Evolutionary conservation across 139 green algal species (phyloP), one percentile per base, ranked within the genome.

Genomic region (Spirogloea muscicola): DNA sequence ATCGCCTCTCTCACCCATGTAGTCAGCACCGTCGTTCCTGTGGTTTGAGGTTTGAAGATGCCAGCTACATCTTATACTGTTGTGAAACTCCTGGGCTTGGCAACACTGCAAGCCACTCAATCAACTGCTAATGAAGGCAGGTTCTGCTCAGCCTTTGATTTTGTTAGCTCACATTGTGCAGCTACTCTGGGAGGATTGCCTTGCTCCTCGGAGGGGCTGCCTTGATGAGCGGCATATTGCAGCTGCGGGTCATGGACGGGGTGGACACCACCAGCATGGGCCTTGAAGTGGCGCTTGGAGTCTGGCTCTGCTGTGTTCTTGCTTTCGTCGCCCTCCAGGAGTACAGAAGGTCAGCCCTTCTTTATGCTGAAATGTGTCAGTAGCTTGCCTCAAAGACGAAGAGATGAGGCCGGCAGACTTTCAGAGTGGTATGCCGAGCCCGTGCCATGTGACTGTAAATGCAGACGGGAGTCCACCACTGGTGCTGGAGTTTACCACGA

Each of bases 181-280:
- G 67, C 1, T 3, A 68, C 0, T 67, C 58, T 1, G 67, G 67
- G 0, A 31, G 67, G 13, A 16, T 29, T 1, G 49, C 51, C 1
- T 3, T 76, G 29, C 1, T 36, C 9, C 49, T 76, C 2, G 67
- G 51, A 0, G 49, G 3, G 3, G 55, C 31, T 10, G 67, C 67
- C 27, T 49, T 76, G 38, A 27, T 76, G 27, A 67, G 49, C 1
- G 67, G 67, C 2, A 46, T 76, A 18, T 39, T 68, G 27, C 36
- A 29, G 25, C 31, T 76, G 46, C 49, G 40, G 52, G 40, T 33
- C 21, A 18, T 68, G 49, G 29, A 68, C 1, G 46, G 46, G 9
- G 67, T 27, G 1, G 67, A 68, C 27, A n/a, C n/a, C n/a, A n/a
- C n/a, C n/a, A n/a, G n/a, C n/a, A n/a, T n/a, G n/a, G n/a, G n/a